Conservation (phyloP, 1,284 basidiomycete species). For the Ustilago crameri region DNA sequence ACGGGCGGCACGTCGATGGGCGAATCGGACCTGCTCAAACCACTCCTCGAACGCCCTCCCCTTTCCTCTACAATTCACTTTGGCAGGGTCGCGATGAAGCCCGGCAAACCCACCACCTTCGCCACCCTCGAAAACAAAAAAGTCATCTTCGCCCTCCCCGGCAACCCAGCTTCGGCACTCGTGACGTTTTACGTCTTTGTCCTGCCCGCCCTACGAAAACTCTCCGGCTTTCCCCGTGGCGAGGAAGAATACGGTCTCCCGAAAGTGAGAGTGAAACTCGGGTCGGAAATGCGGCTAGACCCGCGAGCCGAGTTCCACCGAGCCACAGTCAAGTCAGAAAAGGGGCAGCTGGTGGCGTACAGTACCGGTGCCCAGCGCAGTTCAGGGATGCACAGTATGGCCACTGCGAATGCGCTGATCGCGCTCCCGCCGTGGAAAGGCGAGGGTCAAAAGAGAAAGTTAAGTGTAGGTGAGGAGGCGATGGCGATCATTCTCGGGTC, state of each 20-base stretch:
- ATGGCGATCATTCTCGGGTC: slow-evolving; percentile 48
- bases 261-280: slow-evolving; percentile 76
- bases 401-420: slow-evolving; percentile 58
- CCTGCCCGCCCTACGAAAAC: slow-evolving; percentile 78
- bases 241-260: slow-evolving; percentile 73
- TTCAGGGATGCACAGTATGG: slow-evolving; percentile 64
- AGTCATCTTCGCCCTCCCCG: slow-evolving; percentile 83
- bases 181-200: slow-evolving; percentile 88
- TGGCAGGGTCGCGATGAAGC: slow-evolving; percentile 75
- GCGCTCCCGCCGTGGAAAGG: slow-evolving; percentile 40
- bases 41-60: slow-evolving; percentile 82
- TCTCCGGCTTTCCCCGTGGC: slow-evolving; percentile 67
- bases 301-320: slow-evolving; percentile 84
- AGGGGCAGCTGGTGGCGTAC: slow-evolving; percentile 73
- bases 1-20: slow-evolving; percentile 93
- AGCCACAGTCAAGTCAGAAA: slow-evolving; percentile 73
- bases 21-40: slow-evolving; percentile 84
- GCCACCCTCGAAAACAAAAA: slow-evolving; percentile 73
- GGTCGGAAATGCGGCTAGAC: slow-evolving; percentile 76
- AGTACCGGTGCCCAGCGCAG: slow-evolving; percentile 68
- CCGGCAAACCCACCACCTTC: slow-evolving; percentile 76
- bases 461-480: slow-evolving; percentile 8
- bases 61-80: slow-evolving; percentile 81
- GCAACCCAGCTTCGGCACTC: slow-evolving; percentile 88
- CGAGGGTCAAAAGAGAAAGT: not conserved